Percentiles rank a stretch among this genome's conserved stretches.
Evolutionary conservation across 2,329 filamentous ascomycete genomes (phyloP).

Genomic region (Pseudocercospora fijiensis): DNA sequence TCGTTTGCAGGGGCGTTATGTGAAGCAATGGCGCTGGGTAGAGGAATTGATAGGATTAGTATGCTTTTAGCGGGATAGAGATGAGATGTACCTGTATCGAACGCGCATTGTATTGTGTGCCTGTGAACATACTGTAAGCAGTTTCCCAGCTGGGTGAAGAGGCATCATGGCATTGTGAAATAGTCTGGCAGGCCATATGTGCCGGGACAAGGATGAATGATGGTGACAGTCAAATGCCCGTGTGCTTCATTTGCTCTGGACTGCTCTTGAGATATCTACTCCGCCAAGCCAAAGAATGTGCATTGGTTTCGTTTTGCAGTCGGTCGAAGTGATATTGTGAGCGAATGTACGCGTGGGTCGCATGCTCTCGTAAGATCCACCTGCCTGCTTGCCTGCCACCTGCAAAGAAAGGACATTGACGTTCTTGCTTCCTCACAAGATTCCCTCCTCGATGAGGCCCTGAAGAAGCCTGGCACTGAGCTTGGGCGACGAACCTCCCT

Average conservation of each 20-base stretch:
- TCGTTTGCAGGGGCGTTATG: not conserved
- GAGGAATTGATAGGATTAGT: not conserved
- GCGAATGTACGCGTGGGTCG: not conserved
- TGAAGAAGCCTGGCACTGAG: not conserved
- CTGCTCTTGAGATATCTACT: not conserved
- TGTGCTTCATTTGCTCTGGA: not conserved
- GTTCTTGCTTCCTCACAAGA: not conserved
- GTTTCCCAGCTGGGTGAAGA: not conserved
- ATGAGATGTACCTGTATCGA: not conserved
- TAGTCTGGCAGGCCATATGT: too few relatives aligned
- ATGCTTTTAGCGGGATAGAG: not conserved
- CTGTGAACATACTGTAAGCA: not conserved
- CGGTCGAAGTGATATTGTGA: not conserved
- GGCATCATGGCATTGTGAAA: not conserved
- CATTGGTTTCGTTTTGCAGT: not conserved
- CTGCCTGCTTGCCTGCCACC: not conserved
- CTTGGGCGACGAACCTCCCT: not conserved
- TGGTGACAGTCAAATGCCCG: not conserved
- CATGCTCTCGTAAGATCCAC: not conserved
- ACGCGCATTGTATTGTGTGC: not conserved
- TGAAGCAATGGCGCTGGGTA: slow-evolving; percentile 3
- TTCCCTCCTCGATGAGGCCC: not conserved
- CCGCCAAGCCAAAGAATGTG: not conserved
- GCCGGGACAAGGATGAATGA: not conserved
- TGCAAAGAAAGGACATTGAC: not conserved